Conservation (phyloP, 805 yeast species). For the Saccharomycopsis fibuligera region DNA sequence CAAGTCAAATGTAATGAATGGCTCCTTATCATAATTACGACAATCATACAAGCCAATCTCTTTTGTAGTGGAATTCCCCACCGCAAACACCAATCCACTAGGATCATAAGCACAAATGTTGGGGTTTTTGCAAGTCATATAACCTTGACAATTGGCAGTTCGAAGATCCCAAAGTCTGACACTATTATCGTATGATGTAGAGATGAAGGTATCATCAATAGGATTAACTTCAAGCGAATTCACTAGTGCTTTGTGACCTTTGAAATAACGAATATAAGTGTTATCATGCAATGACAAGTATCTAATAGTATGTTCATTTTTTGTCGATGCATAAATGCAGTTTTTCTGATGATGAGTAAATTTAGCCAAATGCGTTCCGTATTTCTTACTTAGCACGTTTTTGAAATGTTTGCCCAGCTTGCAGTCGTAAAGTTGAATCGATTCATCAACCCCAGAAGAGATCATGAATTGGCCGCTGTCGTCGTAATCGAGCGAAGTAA, state of each 20-base stretch:
- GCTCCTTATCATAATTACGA: slow-evolving; percentile 51
- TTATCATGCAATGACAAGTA: slow-evolving; percentile 72
- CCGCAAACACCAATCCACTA: slow-evolving; percentile 73
- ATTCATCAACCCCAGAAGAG: slow-evolving; percentile 73
- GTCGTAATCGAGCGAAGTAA: slow-evolving; percentile 72
- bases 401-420: slow-evolving; percentile 58
- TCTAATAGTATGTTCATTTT: slow-evolving; percentile 68
- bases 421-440: slow-evolving; percentile 79
- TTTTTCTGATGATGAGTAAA: slow-evolving; percentile 71
- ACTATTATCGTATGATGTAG: slow-evolving; percentile 70
- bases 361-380: slow-evolving; percentile 82
- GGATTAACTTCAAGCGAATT: slow-evolving; percentile 70
- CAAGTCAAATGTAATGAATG: slow-evolving; percentile 40
- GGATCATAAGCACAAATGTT: slow-evolving; percentile 72
- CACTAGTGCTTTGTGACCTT: slow-evolving; percentile 80
- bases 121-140: slow-evolving; percentile 48
- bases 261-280: slow-evolving; percentile 75
- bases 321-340: slow-evolving; percentile 80
- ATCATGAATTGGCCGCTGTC: slow-evolving; percentile 74
- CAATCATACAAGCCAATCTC: slow-evolving; percentile 56
- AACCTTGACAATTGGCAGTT: slow-evolving; percentile 58
- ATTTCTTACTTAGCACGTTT: slow-evolving; percentile 76
- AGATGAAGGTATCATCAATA: slow-evolving; percentile 52
- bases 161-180: slow-evolving; percentile 85
- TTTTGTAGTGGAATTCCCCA: slow-evolving; percentile 41